Conservation (phyloP, 163 green algal species). For the Scenedesmus sp. region DNA sequence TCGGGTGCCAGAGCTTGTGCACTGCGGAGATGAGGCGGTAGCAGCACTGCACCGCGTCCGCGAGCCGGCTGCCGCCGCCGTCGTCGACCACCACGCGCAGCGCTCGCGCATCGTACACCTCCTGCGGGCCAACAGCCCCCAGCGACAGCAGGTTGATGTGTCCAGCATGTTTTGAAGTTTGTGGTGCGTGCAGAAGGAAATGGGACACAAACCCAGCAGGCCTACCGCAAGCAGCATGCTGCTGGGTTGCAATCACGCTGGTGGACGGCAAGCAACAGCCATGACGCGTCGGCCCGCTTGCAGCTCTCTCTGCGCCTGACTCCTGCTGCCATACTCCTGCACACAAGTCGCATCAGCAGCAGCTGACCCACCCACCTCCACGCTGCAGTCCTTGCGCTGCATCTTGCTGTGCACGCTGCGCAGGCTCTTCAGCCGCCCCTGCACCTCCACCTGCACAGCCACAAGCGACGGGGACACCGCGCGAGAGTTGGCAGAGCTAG, state of each 20-base stretch:
- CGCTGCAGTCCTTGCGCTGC: conserved; percentile 76
- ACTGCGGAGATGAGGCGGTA: conserved; percentile 84
- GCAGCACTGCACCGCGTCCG: conserved; percentile 77
- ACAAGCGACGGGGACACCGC: no score
- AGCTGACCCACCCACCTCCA: conserved; percentile 76
- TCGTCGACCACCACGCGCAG: conserved; percentile 91
- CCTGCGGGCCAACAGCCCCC: conserved; percentile 4
- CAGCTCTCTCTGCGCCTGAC: no score
- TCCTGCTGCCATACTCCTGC: no score
- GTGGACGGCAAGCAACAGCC: no score
- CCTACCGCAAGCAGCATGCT: no score
- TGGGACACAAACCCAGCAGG: no score
- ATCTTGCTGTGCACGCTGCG: conserved; percentile 85
- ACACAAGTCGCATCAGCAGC: no score
- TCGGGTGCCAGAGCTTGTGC: conserved; percentile 86
- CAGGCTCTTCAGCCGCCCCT: conserved; percentile 87
- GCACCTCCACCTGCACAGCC: conserved; percentile 39
- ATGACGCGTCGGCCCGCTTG: no score
- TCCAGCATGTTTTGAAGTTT: no score
- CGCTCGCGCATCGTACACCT: conserved; percentile 89
- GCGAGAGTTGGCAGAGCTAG: no score
- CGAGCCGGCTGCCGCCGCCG: conserved; percentile 59
- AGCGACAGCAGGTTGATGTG: background rate
- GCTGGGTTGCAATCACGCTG: no score
- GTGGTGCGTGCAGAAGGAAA: no score